phyloP scores from a whole-genome alignment of 202 grass and related monocot species.

The Setaria viridis region DNA sequence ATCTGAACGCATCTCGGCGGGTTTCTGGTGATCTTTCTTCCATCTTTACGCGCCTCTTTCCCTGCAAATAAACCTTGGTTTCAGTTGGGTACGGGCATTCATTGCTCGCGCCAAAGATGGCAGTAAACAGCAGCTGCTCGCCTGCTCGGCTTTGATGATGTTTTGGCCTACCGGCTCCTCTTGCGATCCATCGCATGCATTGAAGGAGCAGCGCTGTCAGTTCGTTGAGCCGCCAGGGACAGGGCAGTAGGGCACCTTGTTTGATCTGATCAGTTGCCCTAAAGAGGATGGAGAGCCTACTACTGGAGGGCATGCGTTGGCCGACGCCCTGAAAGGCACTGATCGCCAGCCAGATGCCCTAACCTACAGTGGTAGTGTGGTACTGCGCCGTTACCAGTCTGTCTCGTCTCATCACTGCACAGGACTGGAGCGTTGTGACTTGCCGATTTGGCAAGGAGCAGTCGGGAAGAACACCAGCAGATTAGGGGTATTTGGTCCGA shows the following conservation, averaged over 20 bases:
- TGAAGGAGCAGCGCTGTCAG: conserved; percentile 18
- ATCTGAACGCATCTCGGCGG: not conserved
- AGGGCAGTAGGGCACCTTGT: not conserved
- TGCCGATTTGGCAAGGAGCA: too few relatives aligned
- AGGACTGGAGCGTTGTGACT: not conserved
- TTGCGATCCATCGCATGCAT: not conserved
- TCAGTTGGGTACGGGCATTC: conserved; percentile 2
- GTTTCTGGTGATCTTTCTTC: not conserved
- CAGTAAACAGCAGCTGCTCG: not conserved
- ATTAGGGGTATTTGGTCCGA: too few relatives aligned
- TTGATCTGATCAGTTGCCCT: not conserved
- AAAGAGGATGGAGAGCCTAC: too few relatives aligned
- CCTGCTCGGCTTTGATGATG: not conserved
- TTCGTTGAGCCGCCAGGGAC: conserved; percentile 21
- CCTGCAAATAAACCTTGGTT: not conserved
- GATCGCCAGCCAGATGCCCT: not conserved
- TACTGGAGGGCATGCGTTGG: not conserved
- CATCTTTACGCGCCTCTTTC: not conserved
- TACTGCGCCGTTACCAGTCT: not conserved
- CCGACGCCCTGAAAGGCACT: not conserved
- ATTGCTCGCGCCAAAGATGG: conserved; percentile 28
- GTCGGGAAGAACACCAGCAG: not conserved
- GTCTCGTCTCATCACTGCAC: not conserved
- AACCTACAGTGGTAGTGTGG: not conserved
- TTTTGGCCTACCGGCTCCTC: not conserved